These are phyloP conservation scores for Gyrodon lividus DNA, from an alignment of 768 basidiomycete species.

Conservation along the genomic window DNA sequence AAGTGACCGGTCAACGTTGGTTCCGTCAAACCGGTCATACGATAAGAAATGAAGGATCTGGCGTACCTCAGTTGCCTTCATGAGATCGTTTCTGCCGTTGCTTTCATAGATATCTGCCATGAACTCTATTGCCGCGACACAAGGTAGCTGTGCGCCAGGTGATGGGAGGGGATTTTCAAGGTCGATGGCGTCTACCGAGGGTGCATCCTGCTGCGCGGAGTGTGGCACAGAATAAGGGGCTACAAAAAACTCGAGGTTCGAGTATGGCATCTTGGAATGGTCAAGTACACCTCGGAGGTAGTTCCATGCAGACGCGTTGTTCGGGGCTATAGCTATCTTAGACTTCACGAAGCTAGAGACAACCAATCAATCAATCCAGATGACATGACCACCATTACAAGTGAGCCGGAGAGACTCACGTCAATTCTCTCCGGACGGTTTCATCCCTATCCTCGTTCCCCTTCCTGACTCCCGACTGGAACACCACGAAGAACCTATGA, in stretches of 20 bases:
- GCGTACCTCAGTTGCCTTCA: conserved; percentile 51
- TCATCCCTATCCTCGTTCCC: conserved; percentile 63
- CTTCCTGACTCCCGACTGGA: conserved; percentile 58
- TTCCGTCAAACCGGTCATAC: conserved; percentile 1
- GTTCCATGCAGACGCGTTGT: conserved; percentile 96
- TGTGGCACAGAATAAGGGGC: conserved; percentile 54
- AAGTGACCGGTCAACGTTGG: conserved; percentile 13
- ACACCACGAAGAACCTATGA: conserved; percentile 89
- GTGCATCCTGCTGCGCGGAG: conserved; percentile 22
- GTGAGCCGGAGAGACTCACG: conserved; percentile 47
- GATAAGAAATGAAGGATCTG: background rate
- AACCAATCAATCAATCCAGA: background rate
- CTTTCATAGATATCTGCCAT: conserved; percentile 73
- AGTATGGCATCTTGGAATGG: conserved; percentile 55
- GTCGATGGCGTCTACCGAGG: conserved; percentile 54
- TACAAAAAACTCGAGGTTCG: conserved; percentile 57
- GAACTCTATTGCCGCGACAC: conserved; percentile 79
- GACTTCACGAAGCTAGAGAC: conserved; percentile 69
- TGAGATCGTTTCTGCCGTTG: conserved; percentile 46
- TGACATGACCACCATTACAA: background rate
- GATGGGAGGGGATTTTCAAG: conserved; percentile 73
- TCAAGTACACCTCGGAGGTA: conserved; percentile 88
- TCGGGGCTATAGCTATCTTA: conserved; percentile 82
- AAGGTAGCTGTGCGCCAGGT: conserved; percentile 68
- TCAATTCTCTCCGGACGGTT: conserved; percentile 66